Evolutionary conservation across 2,329 filamentous ascomycete species (phyloP), one percentile per base, ranked within the genome.

Genomic region (Colletotrichum sidae): DNA sequence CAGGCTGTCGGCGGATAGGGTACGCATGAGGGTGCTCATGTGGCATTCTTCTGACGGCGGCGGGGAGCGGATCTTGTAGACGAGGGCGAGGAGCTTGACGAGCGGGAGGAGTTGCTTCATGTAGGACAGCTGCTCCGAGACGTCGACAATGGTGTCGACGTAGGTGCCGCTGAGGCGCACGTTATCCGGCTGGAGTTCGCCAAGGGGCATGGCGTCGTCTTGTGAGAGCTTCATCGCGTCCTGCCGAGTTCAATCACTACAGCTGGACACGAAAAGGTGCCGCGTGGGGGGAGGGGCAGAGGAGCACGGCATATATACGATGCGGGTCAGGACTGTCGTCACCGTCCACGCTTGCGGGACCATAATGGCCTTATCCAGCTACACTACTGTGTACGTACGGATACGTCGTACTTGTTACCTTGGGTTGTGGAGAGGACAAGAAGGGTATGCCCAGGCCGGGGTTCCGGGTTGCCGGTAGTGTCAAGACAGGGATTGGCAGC

Each of bases 21-120:
- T 76, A 58, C 75, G 69, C 62, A 78, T 67, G 62, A 78, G 73
- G n/a, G 73, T 75, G 47, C 72, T 66, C 56, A 78, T 75, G n/a
- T 72, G 75, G 38, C 72, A 69, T 46, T 76, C 71, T 50, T 67
- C 67, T 3, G 63, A 61, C 11, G 69, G 70, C 6, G 67, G 67
- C 8, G 75, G 74, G 37, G 68, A 70, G 38, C 70, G 70, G 57
- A 72, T 69, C 56, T 72, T 71, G 62, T 77, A 78, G 47, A 76
- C 72, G 55, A 78, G 70, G 42, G 74, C 68, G 55, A 78, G 64
- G 60, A 78, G 75, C 33, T 70, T 73, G 68, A 78, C 73, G 51
- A 78, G 76, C 17, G 75, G 70, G 47, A 71, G 70, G 55, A 75
- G 70, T 37, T 72, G 72, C 2, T 72, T 72, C 71, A 75, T 76